Evolutionary conservation across 192 early-diverging fungal genomes (phyloP).

Genomic region (Coemansia sp.): DNA sequence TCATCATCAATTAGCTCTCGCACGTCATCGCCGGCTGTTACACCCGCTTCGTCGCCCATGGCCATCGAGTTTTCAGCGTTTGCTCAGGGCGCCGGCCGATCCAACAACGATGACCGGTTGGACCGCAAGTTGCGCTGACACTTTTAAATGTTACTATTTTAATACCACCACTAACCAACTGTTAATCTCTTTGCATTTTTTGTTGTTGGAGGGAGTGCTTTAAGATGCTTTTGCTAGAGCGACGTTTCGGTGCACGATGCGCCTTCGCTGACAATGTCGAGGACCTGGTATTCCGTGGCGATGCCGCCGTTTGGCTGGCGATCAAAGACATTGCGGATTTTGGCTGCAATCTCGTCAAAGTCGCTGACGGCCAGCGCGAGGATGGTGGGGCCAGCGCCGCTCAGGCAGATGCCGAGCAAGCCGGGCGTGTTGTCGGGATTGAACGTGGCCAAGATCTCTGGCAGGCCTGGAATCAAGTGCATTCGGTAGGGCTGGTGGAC

Average conservation of each 20-base stretch:
- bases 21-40: neutral
- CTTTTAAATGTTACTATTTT: neutral
- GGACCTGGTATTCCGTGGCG: conserved; percentile 46
- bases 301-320: conserved; percentile 43
- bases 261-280: conserved; percentile 54
- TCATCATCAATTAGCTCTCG: conserved; percentile 1
- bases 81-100: neutral
- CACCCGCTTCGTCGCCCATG: neutral
- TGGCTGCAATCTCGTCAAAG: conserved; percentile 82
- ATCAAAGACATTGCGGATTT: conserved; percentile 39
- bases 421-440: conserved; percentile 78
- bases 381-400: conserved; percentile 97
- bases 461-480: conserved; percentile 92
- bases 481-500: conserved; percentile 97
- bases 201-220: too few relatives aligned
- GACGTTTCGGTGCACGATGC: conserved; percentile 31
- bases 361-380: conserved; percentile 83
- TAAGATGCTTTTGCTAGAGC: neutral
- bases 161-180: too few relatives aligned
- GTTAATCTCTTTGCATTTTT: too few relatives aligned
- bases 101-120: neutral
- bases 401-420: conserved; percentile 90
- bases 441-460: conserved; percentile 78
- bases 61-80: neutral
- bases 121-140: conserved; percentile 18